A percentile compares a stretch with the other conserved stretches of the same genome.
phyloP scores from a whole-genome alignment of 768 basidiomycete genomes.

The Clavulina sp. region DNA sequence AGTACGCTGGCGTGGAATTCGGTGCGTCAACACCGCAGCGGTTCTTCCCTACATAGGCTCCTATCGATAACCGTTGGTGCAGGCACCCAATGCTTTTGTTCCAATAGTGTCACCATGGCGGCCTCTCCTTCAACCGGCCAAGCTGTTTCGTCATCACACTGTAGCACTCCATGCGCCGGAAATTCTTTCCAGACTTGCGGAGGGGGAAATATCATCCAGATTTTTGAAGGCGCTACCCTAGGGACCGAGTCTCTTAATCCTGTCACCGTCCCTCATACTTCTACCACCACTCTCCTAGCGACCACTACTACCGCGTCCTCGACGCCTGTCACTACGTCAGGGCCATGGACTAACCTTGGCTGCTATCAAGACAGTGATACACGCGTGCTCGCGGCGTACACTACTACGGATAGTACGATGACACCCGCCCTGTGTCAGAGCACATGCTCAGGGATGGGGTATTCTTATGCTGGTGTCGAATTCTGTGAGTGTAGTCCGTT shows the following conservation, averaged over 20 bases:
- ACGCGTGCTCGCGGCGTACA: background rate
- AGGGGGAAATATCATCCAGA: background rate
- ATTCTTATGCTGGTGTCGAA: slow-evolving; percentile 7
- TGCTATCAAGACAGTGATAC: background rate
- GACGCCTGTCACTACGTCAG: no score
- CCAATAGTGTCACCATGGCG: background rate
- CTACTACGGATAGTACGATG: background rate
- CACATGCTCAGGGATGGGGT: slow-evolving; percentile 2
- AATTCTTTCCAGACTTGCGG: background rate
- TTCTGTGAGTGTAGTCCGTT: background rate
- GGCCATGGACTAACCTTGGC: background rate
- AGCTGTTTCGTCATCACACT: background rate
- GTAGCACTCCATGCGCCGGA: background rate
- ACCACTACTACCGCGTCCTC: no score
- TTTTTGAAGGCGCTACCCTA: background rate
- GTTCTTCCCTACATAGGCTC: no score
- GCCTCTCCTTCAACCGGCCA: background rate
- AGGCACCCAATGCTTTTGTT: slow-evolving; percentile 1
- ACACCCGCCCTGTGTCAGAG: background rate
- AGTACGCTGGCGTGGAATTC: background rate
- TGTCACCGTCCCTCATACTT: background rate
- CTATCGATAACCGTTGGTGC: no score
- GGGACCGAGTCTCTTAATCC: background rate
- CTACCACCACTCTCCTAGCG: background rate
- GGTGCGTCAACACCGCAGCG: no score